Evolutionary conservation across 2,329 filamentous ascomycete genomes (phyloP).

Genomic region (Cladosporium sp.): DNA sequence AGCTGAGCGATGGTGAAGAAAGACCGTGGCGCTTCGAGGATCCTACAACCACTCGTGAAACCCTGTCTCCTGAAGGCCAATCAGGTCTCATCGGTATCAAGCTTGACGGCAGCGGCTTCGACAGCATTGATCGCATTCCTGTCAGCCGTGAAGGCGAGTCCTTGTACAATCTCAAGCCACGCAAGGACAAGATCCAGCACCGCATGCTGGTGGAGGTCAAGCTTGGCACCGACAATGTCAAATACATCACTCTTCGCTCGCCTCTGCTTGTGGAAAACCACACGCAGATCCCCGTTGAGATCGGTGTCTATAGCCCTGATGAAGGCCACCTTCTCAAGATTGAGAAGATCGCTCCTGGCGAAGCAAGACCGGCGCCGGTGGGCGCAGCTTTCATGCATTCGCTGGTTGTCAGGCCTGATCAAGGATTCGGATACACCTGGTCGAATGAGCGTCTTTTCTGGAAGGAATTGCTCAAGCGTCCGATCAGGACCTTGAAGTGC

Average conservation of each 20-base stretch:
- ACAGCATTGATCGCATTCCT: constrained; percentile 80
- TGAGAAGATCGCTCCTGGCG: constrained; percentile 92
- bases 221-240: constrained; percentile 91
- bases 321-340: constrained; percentile 93
- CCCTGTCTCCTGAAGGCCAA: constrained; percentile 76
- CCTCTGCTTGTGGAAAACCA: constrained; percentile 92
- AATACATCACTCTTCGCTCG: constrained; percentile 93
- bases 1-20: constrained; percentile 83
- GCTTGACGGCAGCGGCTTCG: constrained; percentile 91
- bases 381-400: constrained; percentile 89
- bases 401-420: constrained; percentile 82
- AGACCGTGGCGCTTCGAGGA: constrained; percentile 96
- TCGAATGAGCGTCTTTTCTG: constrained; percentile 86
- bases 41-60: constrained; percentile 93
- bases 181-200: constrained; percentile 79
- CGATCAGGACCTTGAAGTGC: constrained; percentile 84
- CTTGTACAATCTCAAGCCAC: constrained; percentile 82
- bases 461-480: constrained; percentile 81
- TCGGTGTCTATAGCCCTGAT: constrained; percentile 83
- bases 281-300: constrained; percentile 90
- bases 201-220: constrained; percentile 88
- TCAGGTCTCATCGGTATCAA: constrained; percentile 76
- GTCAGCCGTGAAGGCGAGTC: constrained; percentile 94
- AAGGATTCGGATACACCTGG: constrained; percentile 96
- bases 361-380: constrained; percentile 83